A percentile compares a stretch with the other conserved stretches of the same genome.
Evolutionary conservation across 2,329 filamentous ascomycete genomes (phyloP).

Genomic region (Aspergillus uvarum): DNA sequence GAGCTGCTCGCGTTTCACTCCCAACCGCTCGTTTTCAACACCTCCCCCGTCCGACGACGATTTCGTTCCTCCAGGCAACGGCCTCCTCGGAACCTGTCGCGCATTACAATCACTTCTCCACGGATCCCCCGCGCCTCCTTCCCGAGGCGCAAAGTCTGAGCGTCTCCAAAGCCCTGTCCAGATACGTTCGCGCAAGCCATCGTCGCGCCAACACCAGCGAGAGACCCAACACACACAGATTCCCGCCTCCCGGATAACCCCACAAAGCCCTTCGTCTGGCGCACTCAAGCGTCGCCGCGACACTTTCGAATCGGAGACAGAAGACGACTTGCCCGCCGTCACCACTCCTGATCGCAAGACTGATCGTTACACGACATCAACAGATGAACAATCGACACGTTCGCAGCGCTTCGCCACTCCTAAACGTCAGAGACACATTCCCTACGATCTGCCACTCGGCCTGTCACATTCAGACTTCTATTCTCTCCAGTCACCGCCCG

Average conservation of each 20-base stretch:
- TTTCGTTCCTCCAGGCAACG: slow-evolving; percentile 32
- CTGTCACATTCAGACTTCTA: slow-evolving; percentile 46
- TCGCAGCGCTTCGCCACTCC: slow-evolving; percentile 42
- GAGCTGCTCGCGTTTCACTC: slow-evolving; percentile 34
- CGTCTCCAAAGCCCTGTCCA: slow-evolving; percentile 44
- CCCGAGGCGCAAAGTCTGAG: slow-evolving; percentile 34
- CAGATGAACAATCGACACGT: slow-evolving; percentile 12
- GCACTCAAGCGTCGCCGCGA: slow-evolving; percentile 43
- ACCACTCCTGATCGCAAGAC: not conserved
- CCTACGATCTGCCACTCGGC: slow-evolving; percentile 47
- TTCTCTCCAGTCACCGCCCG: slow-evolving; percentile 38
- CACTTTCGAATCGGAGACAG: slow-evolving; percentile 21
- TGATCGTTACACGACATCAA: not conserved
- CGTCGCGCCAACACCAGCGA: not conserved
- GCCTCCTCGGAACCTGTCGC: slow-evolving; percentile 44
- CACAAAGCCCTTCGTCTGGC: slow-evolving; percentile 32
- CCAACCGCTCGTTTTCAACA: slow-evolving; percentile 39
- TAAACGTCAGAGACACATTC: slow-evolving; percentile 45
- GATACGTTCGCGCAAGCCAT: slow-evolving; percentile 31
- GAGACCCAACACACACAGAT: slow-evolving; percentile 22
- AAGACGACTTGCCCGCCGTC: not conserved
- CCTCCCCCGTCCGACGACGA: slow-evolving; percentile 38
- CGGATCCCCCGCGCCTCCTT: slow-evolving; percentile 40
- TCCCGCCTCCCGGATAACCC: slow-evolving; percentile 20
- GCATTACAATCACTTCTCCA: slow-evolving; percentile 44